phyloP scores from a whole-genome alignment of 495 filamentous ascomycete genomes.

The Aspergillus kassunensis region DNA sequence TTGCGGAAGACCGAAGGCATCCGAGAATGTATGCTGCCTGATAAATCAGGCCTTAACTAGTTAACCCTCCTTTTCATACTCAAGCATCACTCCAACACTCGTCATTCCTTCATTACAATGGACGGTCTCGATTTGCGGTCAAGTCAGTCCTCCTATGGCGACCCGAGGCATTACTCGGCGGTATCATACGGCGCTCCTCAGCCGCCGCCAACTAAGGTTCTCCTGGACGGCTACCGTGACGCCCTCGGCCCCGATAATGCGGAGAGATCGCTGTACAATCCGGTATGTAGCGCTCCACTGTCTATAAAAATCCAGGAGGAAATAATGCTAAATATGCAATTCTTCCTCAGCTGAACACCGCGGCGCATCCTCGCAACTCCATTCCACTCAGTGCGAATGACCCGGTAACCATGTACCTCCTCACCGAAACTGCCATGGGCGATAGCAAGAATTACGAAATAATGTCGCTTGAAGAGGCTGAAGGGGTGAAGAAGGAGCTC shows the following conservation, averaged over 20 bases:
- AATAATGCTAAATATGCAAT: too few species aligned
- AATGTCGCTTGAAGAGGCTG: conserved; percentile 84
- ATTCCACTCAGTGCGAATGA: conserved; percentile 47
- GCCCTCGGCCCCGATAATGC: conserved; percentile 30
- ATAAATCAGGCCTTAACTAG: conserved; percentile 12
- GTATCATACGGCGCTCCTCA: conserved; percentile 36
- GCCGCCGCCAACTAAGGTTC: conserved; percentile 34
- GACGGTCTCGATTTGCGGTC: conserved; percentile 41
- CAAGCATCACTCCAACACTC: not conserved
- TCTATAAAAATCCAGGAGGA: too few species aligned
- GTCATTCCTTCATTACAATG: conserved; percentile 29
- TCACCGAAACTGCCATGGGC: conserved; percentile 87
- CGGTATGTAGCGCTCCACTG: conserved; percentile 29
- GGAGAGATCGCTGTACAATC: conserved; percentile 36
- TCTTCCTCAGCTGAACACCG: conserved; percentile 26
- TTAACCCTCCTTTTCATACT: conserved; percentile 5
- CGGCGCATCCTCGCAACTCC: conserved; percentile 36
- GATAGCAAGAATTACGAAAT: conserved; percentile 83
- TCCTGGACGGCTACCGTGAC: conserved; percentile 47
- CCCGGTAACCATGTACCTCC: conserved; percentile 70
- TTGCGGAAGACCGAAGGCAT: conserved; percentile 9
- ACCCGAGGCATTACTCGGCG: conserved; percentile 41
- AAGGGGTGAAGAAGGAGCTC: conserved; percentile 82
- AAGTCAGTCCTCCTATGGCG: conserved; percentile 46
- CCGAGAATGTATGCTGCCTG: conserved; percentile 20